Percentiles rank a stretch among this genome's conserved stretches.
These are phyloP conservation scores for Antrodiella citrinella DNA, from an alignment of 768 basidiomycete genomes.

Conservation along the genomic window DNA sequence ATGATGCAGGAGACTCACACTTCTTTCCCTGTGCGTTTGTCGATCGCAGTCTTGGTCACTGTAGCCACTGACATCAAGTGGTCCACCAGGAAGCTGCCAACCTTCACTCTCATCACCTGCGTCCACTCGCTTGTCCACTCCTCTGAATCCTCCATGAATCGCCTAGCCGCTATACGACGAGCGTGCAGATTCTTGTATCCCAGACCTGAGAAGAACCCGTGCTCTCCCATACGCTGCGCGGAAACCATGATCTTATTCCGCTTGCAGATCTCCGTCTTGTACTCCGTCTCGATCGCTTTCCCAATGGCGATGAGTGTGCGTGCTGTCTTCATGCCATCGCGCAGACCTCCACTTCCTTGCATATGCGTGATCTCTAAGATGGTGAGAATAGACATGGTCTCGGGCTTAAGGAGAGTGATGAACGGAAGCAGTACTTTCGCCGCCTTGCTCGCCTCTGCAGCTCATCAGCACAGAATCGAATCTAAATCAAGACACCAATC, in stretches of 20 bases:
- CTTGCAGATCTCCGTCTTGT: slow-evolving; percentile 76
- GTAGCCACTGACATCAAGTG: slow-evolving; percentile 79
- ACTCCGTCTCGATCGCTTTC: slow-evolving; percentile 81
- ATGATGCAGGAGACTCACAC: slow-evolving; percentile 39
- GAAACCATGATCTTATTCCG: slow-evolving; percentile 41
- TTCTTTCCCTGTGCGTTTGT: slow-evolving; percentile 50
- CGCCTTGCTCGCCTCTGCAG: slow-evolving; percentile 7
- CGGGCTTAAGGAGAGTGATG: slow-evolving; percentile 63
- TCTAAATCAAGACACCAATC: neutral
- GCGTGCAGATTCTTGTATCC: slow-evolving; percentile 57
- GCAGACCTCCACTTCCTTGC: slow-evolving; percentile 67
- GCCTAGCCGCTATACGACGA: slow-evolving; percentile 57
- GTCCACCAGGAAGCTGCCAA: slow-evolving; percentile 81
- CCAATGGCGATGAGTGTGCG: slow-evolving; percentile 76
- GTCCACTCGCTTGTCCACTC: slow-evolving; percentile 81
- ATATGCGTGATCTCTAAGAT: slow-evolving; percentile 86
- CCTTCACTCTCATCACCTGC: slow-evolving; percentile 60
- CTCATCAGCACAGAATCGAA: neutral
- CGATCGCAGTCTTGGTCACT: slow-evolving; percentile 51
- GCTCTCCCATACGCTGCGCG: slow-evolving; percentile 19
- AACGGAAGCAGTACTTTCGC: slow-evolving; percentile 50
- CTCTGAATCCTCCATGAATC: slow-evolving; percentile 57
- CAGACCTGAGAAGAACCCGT: slow-evolving; percentile 46
- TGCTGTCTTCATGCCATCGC: slow-evolving; percentile 84
- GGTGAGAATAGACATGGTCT: slow-evolving; percentile 79